These are phyloP conservation scores for Heliosperma pusillum DNA, from an alignment of 148 eudicot species.

Conservation along the genomic window DNA sequence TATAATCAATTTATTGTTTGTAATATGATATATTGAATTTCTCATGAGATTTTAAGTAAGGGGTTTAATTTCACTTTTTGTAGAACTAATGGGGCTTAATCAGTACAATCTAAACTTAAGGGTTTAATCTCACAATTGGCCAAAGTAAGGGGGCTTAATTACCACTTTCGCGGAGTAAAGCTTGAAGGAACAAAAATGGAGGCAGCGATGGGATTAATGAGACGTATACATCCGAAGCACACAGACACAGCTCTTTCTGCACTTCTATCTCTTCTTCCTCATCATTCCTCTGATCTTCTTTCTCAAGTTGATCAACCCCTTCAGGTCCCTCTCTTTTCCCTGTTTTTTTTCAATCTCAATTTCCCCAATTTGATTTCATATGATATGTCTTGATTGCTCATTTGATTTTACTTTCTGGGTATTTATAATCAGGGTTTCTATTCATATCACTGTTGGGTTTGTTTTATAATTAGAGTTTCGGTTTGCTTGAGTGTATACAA, in stretches of 20 bases:
- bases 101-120: too few relatives aligned
- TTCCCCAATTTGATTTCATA: not conserved
- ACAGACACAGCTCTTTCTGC: slow-evolving; percentile 84
- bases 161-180: too few relatives aligned
- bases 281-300: slow-evolving; percentile 86
- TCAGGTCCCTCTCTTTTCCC: slow-evolving; percentile 47
- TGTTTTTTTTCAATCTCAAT: not conserved
- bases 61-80: too few relatives aligned
- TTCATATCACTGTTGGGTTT: not conserved
- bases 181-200: slow-evolving; percentile 45
- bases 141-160: too few relatives aligned
- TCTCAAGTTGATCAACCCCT: slow-evolving; percentile 99
- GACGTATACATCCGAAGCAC: slow-evolving; percentile 84
- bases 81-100: too few relatives aligned
- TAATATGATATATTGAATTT: too few relatives aligned
- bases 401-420: not conserved
- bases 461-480: slow-evolving; percentile 7
- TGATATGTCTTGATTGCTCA: not conserved
- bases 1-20: too few relatives aligned
- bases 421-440: not conserved
- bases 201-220: slow-evolving; percentile 97
- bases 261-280: slow-evolving; percentile 72
- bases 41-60: too few relatives aligned
- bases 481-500: too few relatives aligned
- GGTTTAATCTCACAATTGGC: too few relatives aligned